These are phyloP conservation scores for Boletus coccyginus DNA, from an alignment of 768 basidiomycete species.

Conservation along the genomic window DNA sequence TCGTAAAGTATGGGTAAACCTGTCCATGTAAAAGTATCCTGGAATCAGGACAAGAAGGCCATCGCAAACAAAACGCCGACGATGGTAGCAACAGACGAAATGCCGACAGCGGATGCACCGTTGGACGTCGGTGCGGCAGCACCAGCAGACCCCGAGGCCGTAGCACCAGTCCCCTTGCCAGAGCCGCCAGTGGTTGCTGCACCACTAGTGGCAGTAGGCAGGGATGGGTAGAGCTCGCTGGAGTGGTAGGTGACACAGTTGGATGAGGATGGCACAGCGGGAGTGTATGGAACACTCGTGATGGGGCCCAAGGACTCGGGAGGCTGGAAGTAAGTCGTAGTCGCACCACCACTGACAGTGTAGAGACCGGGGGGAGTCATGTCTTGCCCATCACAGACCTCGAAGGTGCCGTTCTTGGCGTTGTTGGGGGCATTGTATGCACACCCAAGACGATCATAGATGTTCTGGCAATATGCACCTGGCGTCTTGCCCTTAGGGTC, in stretches of 20 bases:
- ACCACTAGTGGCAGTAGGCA: slow-evolving; percentile 11
- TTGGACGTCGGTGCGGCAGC: slow-evolving; percentile 16
- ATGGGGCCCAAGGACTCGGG: slow-evolving; percentile 46
- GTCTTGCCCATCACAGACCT: slow-evolving; percentile 63
- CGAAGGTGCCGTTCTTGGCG: slow-evolving; percentile 58
- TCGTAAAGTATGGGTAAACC: neutral
- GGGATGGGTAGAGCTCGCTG: slow-evolving; percentile 33
- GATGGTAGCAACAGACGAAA: slow-evolving; percentile 32
- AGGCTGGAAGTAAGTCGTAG: slow-evolving; percentile 46
- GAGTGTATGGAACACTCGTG: slow-evolving; percentile 41
- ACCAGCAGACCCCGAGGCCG: slow-evolving; percentile 15
- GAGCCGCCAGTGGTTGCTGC: neutral
- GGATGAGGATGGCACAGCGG: slow-evolving; percentile 39
- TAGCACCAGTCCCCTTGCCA: slow-evolving; percentile 1
- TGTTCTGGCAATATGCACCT: slow-evolving; percentile 62
- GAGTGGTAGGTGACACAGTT: slow-evolving; percentile 41
- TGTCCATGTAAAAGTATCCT: neutral
- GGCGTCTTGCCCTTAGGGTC: slow-evolving; percentile 53
- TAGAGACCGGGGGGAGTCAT: slow-evolving; percentile 58
- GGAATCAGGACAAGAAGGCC: slow-evolving; percentile 31
- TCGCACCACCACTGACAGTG: slow-evolving; percentile 35
- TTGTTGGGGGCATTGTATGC: slow-evolving; percentile 67
- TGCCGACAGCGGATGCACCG: slow-evolving; percentile 18
- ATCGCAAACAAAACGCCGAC: slow-evolving; percentile 35
- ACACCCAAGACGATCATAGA: slow-evolving; percentile 74